Base-by-base conservation (phyloP, 2,329 filamentous ascomycete species). In the Aureobasidium lini region DNA sequence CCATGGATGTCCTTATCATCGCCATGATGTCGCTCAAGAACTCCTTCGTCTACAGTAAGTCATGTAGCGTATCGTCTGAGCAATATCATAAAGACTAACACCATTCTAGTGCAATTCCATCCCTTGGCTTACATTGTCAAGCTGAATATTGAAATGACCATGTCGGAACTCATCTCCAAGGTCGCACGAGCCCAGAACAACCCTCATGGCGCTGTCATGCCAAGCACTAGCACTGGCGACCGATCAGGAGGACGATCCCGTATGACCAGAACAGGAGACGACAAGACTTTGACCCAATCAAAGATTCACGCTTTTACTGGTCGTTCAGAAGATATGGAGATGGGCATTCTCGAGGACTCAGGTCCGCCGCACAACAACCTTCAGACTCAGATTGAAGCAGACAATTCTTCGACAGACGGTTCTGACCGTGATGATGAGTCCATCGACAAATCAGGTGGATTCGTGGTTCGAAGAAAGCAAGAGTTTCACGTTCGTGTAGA, bases 121-220 rank as follows among this genome's bases (percentile, higher is more conserved):
- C 79, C 79, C 0, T 69, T 81, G 4, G 78, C 73, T 6, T 80
- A 78, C 64, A 68, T 78, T 13, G 68, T 77, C 60, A 80, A 80
- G 62, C 70, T 80, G 39, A 74, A 78, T 63, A 79, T 81, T 65
- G 78, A 80, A 65, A 77, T 81, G 73, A 76, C 75, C 53, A 77
- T 81, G 74, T 77, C 79, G 61, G 75, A 78, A 54, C 73, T 81
- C 23, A 77, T 80, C 61, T 74, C 66, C 16, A 75, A 73, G 62
- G 68, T 74, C 36, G 70, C 71, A 7, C n/a, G 56, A 34, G 56
- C 56, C 5, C 44, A 50, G n/a, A 50, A 50, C 36, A 50, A 49
- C 16, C 37, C 44, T 2, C 56, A 59, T 36, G 56, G 44, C 3
- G 44, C 34, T 34, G 54, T 47, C 23, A 57, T 57, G 42, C 16